Evolutionary conservation across 2,329 filamentous ascomycete genomes (phyloP), one percentile per base, ranked within the genome.

Genomic region (Cladorrhinum sp.): DNA sequence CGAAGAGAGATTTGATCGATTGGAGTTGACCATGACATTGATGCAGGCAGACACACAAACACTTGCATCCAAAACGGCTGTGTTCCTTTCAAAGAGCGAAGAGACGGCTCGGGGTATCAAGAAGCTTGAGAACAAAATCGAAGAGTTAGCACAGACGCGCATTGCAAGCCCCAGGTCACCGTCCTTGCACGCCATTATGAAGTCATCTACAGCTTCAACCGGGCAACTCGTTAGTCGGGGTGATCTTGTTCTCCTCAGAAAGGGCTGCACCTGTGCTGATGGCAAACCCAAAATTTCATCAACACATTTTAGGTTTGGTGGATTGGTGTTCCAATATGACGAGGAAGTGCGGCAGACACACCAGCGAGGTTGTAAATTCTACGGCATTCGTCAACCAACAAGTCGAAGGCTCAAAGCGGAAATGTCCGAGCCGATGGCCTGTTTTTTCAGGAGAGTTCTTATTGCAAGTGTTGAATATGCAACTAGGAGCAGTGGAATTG

Each of bases 221-320:
- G 14, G 14, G 6, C 36, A 42, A 14, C 36, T 42, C 36, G 36
- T 42, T 12, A 42, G 36, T 5, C 10, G 36, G 5, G 16, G 36
- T 14, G 36, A 42, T 7, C 3, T 42, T 14, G 10, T n/a, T 42
- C 42, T 30, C 21, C 14, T 28, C n/a, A 42, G 4, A 1, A 55
- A n/a, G 24, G 23, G 21, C 33, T 46, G 33, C 21, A 33, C 53
- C 12, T 55, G 53, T 16, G 23, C 42, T 23, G 42, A 2, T n/a
- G 42, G 21, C 53, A 55, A 55, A 3, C 53, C 2, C 53, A 55
- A 20, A 26, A 55, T 55, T 16, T 55, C 53, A 14, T 55, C 53
- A 20, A 55, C 36, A 42, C 16, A 42, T 42, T 14, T 42, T 7
- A 14, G 36, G 36, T 12, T 42, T 16, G 36, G 36, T 7, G 36